Percentiles rank a stretch among this genome's conserved stretches.
These are phyloP conservation scores for Escovopsis sp. DNA, from an alignment of 2,329 filamentous ascomycete genomes.

Conservation along the genomic window DNA sequence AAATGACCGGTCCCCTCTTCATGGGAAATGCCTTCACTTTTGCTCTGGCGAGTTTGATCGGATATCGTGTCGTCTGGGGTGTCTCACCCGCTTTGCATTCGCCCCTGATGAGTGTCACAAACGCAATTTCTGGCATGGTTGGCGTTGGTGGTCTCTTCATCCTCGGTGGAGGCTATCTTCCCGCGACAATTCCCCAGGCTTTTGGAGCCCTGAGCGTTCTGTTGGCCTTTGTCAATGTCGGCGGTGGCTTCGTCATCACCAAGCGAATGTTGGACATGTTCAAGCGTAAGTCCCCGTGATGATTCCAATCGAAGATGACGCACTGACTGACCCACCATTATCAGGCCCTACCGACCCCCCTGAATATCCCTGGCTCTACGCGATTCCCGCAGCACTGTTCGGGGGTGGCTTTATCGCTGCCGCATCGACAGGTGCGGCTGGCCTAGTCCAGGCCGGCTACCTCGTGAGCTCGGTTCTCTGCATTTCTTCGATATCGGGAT, in stretches of 20 bases:
- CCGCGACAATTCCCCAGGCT: constrained; percentile 62
- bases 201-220: constrained; percentile 71
- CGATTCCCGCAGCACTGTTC: constrained; percentile 60
- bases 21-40: constrained; percentile 84
- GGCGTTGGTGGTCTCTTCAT: constrained; percentile 80
- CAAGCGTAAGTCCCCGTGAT: constrained; percentile 36
- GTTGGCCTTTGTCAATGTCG: constrained; percentile 76
- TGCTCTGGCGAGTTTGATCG: constrained; percentile 68
- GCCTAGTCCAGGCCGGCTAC: constrained; percentile 77
- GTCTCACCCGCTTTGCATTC: constrained; percentile 73
- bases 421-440: constrained; percentile 66
- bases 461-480: constrained; percentile 73
- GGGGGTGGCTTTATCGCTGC: constrained; percentile 70
- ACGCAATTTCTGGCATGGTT: constrained; percentile 86
- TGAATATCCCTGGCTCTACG: constrained; percentile 81
- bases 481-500: constrained; percentile 67
- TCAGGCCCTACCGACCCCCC: constrained; percentile 65
- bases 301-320: not conserved
- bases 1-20: constrained; percentile 67
- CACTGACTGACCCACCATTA: constrained; percentile 6
- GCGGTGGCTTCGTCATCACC: constrained; percentile 80
- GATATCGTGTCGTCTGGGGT: constrained; percentile 81
- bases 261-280: constrained; percentile 94
- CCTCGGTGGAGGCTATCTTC: constrained; percentile 67
- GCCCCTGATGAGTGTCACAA: constrained; percentile 84